Evolutionary conservation across 495 filamentous ascomycete species (phyloP), one percentile per base, ranked within the genome.

Genomic region (Podospora didyma): DNA sequence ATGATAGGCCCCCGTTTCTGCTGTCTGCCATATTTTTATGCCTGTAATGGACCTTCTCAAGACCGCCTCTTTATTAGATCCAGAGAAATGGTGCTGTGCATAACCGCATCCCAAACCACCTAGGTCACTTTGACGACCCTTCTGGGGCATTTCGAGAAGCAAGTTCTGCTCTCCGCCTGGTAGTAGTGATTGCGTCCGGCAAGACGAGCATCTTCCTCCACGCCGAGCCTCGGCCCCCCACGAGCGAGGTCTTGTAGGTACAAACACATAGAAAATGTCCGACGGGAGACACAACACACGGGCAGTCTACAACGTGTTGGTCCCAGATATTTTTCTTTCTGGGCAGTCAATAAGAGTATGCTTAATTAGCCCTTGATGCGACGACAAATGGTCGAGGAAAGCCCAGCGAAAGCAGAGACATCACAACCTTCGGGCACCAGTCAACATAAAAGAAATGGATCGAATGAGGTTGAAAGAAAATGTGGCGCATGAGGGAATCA

Each of bases 171-270:
- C 17, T n/a, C 22, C n/a, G 14, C 9, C 39, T 17, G 51, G 54
- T 56, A 19, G 51, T 14, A 31, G 41, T 60, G 54, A 60, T 58
- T 65, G 61, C 63, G 52, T 62, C 63, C 65, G 62, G 63, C 47
- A 67, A 67, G 67, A 69, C 58, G 46, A 65, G 65, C 68, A 73
- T 64, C 66, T 69, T 66, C 67, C 66, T 70, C 67, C 67, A 63
- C 51, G 62, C 62, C 53, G 59, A 62, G 58, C 66, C 61, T 68
- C 65, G 57, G 62, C 64, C 51, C 62, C 60, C 63, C 64, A 63
- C 64, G 65, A 69, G 67, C 59, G 46, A 58, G 53, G 62, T 41
- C 50, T 61, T 60, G 44, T 46, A 59, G 60, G 63, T 68, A 65
- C 64, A 67, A 72, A 61, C 41, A 59, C 59, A 70, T 58, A 57